Evolutionary conservation across 495 filamentous ascomycete genomes (phyloP).

Genomic region (Clavariopsis aquatica): DNA sequence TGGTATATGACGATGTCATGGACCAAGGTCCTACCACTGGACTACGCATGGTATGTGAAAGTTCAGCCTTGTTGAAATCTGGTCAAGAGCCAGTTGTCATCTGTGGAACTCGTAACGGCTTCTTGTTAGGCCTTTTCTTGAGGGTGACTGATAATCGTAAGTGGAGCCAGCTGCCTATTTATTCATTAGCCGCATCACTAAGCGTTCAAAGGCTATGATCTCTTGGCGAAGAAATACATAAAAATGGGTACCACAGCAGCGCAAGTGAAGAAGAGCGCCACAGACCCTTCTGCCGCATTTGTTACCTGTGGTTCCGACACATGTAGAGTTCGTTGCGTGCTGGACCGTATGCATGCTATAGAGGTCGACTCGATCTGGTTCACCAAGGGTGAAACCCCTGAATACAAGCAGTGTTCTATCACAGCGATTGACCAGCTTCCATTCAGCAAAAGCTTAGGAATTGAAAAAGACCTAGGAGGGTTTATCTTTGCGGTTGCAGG

Average conservation of each 20-base stretch:
- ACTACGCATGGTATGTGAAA: constrained; percentile 31
- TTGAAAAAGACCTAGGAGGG: constrained; percentile 38
- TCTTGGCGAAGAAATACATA: background rate
- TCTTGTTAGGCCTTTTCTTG: constrained; percentile 9
- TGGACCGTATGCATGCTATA: constrained; percentile 4
- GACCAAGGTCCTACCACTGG: background rate
- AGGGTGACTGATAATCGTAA: background rate
- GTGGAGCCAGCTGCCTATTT: background rate
- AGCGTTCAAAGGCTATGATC: background rate
- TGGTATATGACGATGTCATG: background rate
- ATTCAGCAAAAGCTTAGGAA: background rate
- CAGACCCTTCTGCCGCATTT: constrained; percentile 29
- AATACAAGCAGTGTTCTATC: constrained; percentile 32
- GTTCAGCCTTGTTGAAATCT: constrained; percentile 17
- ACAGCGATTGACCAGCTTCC: constrained; percentile 35
- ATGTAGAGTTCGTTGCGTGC: constrained; percentile 17
- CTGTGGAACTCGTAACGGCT: constrained; percentile 42
- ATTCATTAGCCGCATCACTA: background rate
- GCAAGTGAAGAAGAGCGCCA: constrained; percentile 9
- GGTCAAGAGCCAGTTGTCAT: constrained; percentile 14
- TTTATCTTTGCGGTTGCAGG: constrained; percentile 39
- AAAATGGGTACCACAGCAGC: constrained; percentile 28
- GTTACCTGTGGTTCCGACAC: constrained; percentile 34
- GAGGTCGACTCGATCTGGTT: constrained; percentile 41
- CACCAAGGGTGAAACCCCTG: constrained; percentile 30